phyloP scores from a whole-genome alignment of 305 asterid genomes.

The Salvia sclarea region DNA sequence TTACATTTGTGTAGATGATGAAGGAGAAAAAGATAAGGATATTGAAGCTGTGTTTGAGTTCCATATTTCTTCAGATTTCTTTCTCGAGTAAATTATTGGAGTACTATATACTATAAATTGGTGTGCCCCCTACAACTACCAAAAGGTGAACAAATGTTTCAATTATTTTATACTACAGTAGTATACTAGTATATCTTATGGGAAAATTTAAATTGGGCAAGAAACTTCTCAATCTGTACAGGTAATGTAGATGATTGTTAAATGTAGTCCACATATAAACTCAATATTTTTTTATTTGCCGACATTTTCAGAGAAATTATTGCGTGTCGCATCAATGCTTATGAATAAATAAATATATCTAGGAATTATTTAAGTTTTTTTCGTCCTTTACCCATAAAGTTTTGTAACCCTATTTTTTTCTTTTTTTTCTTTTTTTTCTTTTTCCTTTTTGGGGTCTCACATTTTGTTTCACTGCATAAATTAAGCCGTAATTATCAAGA shows the following conservation, averaged over 20 bases:
- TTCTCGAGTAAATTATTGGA: background rate
- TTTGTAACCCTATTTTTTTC: no score
- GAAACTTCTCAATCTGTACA: background rate
- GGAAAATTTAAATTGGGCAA: background rate
- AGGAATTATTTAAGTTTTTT: no score
- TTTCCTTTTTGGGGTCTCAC: no score
- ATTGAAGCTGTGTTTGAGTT: background rate
- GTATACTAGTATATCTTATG: background rate
- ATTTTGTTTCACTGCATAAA: no score
- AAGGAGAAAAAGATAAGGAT: constrained; percentile 7
- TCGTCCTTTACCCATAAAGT: no score
- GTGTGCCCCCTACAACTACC: background rate
- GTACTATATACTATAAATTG: background rate
- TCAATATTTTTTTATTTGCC: no score
- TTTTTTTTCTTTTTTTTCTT: no score
- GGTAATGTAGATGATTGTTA: background rate
- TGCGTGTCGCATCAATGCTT: background rate
- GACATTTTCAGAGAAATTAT: background rate
- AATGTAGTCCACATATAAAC: background rate
- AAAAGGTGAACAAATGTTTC: background rate
- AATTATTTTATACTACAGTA: no score
- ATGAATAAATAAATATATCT: no score
- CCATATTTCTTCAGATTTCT: background rate
- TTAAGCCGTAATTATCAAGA: no score
- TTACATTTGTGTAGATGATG: constrained; percentile 5